Percentiles rank a stretch among this genome's conserved stretches.
Conservation (phyloP, 805 yeast genomes). For the Groenewaldozyma tartarivorans region DNA sequence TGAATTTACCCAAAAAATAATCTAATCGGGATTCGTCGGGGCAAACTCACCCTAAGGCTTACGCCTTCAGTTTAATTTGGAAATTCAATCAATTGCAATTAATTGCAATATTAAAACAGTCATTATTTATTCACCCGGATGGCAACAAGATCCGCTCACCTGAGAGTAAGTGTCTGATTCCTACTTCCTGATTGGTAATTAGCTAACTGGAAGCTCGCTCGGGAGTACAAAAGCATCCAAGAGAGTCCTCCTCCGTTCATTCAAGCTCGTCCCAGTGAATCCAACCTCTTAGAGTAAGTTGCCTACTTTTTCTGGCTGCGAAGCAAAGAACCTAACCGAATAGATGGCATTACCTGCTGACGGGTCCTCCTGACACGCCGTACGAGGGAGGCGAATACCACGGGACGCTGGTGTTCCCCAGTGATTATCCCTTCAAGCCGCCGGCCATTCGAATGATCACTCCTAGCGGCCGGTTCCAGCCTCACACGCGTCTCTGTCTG, state of each 20-base stretch:
- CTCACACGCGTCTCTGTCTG: conserved; percentile 73
- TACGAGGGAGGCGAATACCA: conserved; percentile 83
- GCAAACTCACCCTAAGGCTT: too few relatives aligned
- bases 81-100: too few relatives aligned
- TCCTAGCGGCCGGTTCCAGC: conserved; percentile 63
- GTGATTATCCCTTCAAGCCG: conserved; percentile 85
- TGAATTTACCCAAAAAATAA: too few relatives aligned
- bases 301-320: not conserved
- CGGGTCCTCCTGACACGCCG: conserved; percentile 88
- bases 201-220: conserved; percentile 40
- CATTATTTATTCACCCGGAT: conserved; percentile 14
- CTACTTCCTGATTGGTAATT: conserved; percentile 9
- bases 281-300: conserved; percentile 59
- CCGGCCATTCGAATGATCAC: conserved; percentile 79
- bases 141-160: conserved; percentile 28
- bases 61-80: too few relatives aligned
- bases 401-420: conserved; percentile 74
- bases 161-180: conserved; percentile 19
- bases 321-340: not conserved
- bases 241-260: conserved; percentile 81
- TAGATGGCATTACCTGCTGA: conserved; percentile 80
- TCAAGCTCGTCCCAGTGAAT: conserved; percentile 76
- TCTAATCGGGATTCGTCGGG: too few relatives aligned
- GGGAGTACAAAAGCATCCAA: conserved; percentile 70
- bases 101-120: too few relatives aligned